phyloP scores from a whole-genome alignment of 2,329 filamentous ascomycete species.

The Thielaviopsis euricoi region DNA sequence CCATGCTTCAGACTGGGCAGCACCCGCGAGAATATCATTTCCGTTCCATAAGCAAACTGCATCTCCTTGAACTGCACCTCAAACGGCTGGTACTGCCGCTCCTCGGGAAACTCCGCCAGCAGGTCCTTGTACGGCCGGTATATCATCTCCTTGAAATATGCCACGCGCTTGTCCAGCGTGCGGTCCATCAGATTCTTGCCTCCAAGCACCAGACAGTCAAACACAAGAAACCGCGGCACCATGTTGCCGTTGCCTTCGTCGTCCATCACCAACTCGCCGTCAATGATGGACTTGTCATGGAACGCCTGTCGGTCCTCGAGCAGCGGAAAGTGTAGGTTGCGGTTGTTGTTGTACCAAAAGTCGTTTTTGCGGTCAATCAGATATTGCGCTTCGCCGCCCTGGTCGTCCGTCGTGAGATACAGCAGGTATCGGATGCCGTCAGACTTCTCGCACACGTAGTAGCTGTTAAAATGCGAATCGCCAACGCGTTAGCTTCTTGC shows the following conservation, averaged over 20 bases:
- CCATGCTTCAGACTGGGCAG: conserved; percentile 76
- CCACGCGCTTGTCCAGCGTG: conserved; percentile 75
- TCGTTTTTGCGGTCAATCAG: conserved; percentile 97
- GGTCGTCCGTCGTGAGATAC: conserved; percentile 58
- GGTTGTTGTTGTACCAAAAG: conserved; percentile 66
- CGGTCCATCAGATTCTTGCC: conserved; percentile 58
- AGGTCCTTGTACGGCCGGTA: conserved; percentile 53
- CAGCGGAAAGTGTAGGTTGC: conserved; percentile 63
- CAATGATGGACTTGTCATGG: conserved; percentile 68
- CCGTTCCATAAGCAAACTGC: conserved; percentile 73
- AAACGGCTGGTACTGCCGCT: conserved; percentile 58
- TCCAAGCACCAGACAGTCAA: conserved; percentile 79
- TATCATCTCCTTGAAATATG: conserved; percentile 65
- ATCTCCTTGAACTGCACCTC: conserved; percentile 76
- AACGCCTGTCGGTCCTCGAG: conserved; percentile 48
- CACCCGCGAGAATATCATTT: conserved; percentile 81
- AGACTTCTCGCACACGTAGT: conserved; percentile 97
- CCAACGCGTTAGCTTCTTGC: background rate
- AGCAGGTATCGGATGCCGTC: conserved; percentile 93
- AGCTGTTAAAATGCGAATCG: conserved; percentile 30
- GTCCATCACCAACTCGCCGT: conserved; percentile 88
- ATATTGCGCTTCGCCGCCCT: conserved; percentile 56
- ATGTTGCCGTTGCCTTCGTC: conserved; percentile 47
- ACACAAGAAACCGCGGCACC: conserved; percentile 74
- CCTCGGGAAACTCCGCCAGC: conserved; percentile 49